These are phyloP conservation scores for Scytalidium lignicola DNA, from an alignment of 2,329 filamentous ascomycete species.

Conservation along the genomic window DNA sequence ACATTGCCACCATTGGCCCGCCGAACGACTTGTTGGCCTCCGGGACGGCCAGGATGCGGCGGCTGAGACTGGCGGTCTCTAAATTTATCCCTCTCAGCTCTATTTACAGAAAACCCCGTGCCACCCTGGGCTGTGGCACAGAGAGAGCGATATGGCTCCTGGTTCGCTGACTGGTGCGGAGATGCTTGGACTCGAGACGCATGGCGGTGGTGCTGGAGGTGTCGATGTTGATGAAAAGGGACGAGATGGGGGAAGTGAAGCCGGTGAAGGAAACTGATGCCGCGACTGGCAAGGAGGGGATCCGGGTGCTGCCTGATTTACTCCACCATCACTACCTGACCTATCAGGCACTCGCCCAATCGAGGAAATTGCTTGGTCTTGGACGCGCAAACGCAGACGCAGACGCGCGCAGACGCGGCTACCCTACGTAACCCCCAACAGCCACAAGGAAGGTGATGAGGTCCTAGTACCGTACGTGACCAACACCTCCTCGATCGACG, in stretches of 20 bases:
- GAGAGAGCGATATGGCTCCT: neutral
- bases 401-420: neutral
- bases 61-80: neutral
- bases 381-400: neutral
- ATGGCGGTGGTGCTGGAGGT: neutral
- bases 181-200: neutral
- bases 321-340: too few relatives aligned
- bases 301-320: too few relatives aligned
- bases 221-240: neutral
- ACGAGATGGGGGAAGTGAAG: too few relatives aligned
- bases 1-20: neutral
- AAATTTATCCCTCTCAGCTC: neutral
- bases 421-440: neutral
- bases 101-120: neutral
- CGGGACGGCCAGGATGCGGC: neutral
- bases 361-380: too few relatives aligned
- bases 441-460: neutral
- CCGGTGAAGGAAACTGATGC: too few relatives aligned
- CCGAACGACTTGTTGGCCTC: too few relatives aligned
- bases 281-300: too few relatives aligned
- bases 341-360: too few relatives aligned
- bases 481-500: neutral
- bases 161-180: neutral
- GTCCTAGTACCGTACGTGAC: too few relatives aligned
- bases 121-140: neutral